Base-by-base conservation (phyloP, 345 rosid genomes). In the Laguncularia racemosa region DNA sequence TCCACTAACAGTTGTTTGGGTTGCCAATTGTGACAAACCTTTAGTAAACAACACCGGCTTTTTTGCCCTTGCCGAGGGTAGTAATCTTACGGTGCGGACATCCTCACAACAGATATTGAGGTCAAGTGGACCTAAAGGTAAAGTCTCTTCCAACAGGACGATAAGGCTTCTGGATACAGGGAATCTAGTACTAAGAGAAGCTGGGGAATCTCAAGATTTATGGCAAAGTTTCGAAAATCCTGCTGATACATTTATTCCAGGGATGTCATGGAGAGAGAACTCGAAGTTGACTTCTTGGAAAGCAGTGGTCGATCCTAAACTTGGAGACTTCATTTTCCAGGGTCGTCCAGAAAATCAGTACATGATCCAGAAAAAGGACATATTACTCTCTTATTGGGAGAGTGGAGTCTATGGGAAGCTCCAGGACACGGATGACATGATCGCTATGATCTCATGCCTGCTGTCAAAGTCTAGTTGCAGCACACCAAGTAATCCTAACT, bases 191-290 rank as follows among this genome's bases (percentile, higher is more conserved):
- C 47, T 74, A 58, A 59, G 49, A n/a, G 59, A 59, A 1, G 13
- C 48, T 13, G 55, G 17, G 9, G 17, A 0, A 11, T 0, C n/a
- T 4, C 60, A 12, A 12, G 13, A 15, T 18, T 56, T 65, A 15
- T 80, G 85, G 82, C 52, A 80, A 58, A 83, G 85, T 56, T 77
- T 81, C 58, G 57, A 60, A 16, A 33, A 75, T 53, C 85, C 80
- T 19, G 69, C 76, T 17, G 82, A 81, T 56, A 75, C 82, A 20
- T 77, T 77, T 73, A 78, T 81, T 56, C 72, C 77, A 16, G 82
- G 84, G 28, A 81, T 81, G 85, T 67, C 21, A 21, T 68, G 79
- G 73, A 58, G 55, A 44, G 59, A 53, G 23, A 46, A 57, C 2
- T n/a, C 68, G 46, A 58, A 20, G 1, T 58, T 80, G 50, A 67